phyloP scores from a whole-genome alignment of 2,329 filamentous ascomycete genomes.

The Cordyceps cateniannulata region DNA sequence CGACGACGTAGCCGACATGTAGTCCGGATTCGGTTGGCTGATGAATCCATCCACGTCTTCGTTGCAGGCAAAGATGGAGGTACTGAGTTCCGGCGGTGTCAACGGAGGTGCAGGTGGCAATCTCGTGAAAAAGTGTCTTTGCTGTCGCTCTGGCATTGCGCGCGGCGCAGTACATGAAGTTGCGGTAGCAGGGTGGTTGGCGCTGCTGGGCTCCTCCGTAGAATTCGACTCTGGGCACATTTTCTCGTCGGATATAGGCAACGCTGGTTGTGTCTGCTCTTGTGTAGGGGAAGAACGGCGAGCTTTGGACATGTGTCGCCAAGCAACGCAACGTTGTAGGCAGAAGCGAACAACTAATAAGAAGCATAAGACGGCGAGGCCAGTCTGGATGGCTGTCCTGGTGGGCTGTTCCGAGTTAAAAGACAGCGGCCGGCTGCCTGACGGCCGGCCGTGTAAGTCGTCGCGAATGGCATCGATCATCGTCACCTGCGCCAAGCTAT shows the following conservation, averaged over 20 bases:
- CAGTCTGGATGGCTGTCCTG: constrained; percentile 6
- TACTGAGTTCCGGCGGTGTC: constrained; percentile 40
- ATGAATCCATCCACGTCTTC: constrained; percentile 37
- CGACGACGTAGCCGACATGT: constrained; percentile 32
- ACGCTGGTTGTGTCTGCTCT: not conserved
- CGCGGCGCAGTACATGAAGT: not conserved
- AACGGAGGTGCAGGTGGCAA: constrained; percentile 42
- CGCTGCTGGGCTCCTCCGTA: not conserved
- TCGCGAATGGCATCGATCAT: constrained; percentile 2
- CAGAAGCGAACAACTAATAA: constrained; percentile 10
- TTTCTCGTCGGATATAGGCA: not conserved
- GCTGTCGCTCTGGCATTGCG: constrained; percentile 3
- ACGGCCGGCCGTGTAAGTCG: constrained; percentile 2
- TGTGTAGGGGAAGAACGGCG: not conserved
- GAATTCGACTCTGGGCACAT: constrained; percentile 17
- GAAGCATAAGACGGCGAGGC: constrained; percentile 10
- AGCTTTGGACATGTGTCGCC: constrained; percentile 15
- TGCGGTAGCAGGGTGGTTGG: not conserved
- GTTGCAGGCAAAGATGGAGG: constrained; percentile 37
- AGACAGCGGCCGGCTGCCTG: not conserved
- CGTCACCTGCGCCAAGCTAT: constrained; percentile 4
- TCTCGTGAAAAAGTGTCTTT: constrained; percentile 28
- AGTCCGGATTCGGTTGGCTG: constrained; percentile 45
- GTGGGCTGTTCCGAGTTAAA: constrained; percentile 11
- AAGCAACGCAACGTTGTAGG: not conserved